These are phyloP conservation scores for Tulasnella sp. DNA, from an alignment of 768 basidiomycete species.

Conservation along the genomic window DNA sequence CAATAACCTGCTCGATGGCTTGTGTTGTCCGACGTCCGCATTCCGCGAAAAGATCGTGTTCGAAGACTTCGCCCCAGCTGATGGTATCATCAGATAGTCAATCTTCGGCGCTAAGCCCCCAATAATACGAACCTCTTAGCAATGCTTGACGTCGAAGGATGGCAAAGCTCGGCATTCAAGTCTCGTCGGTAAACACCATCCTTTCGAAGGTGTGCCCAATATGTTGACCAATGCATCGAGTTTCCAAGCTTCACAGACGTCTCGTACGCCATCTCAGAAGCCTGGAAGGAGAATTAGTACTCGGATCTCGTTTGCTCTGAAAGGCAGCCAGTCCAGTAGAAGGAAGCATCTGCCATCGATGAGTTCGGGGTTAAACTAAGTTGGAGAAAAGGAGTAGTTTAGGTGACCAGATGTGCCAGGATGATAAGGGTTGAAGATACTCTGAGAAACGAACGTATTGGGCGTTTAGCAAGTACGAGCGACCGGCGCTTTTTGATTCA, in stretches of 20 bases:
- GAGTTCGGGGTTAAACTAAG: slow-evolving; percentile 44
- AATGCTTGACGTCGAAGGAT: slow-evolving; percentile 62
- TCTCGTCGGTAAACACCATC: slow-evolving; percentile 61
- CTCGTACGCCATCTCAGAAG: slow-evolving; percentile 51
- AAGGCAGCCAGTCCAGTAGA: too few species aligned
- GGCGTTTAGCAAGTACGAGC: too few species aligned
- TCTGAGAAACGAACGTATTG: too few species aligned
- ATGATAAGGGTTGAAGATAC: too few species aligned
- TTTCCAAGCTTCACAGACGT: slow-evolving; percentile 55
- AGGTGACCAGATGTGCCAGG: too few species aligned
- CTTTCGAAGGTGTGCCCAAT: slow-evolving; percentile 58
- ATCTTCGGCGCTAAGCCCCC: not conserved
- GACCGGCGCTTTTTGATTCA: too few species aligned
- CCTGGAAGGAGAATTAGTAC: slow-evolving; percentile 46
- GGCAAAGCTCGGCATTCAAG: slow-evolving; percentile 61
- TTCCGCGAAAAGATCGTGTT: slow-evolving; percentile 57
- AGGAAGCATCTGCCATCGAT: slow-evolving; percentile 38
- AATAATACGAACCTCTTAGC: slow-evolving; percentile 43
- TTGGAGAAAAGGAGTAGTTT: too few species aligned
- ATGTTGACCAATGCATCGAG: slow-evolving; percentile 67
- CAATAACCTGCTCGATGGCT: slow-evolving; percentile 52
- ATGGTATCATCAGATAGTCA: not conserved
- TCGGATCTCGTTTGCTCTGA: too few species aligned
- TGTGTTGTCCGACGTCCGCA: slow-evolving; percentile 50
- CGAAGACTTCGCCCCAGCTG: slow-evolving; percentile 65